Evolutionary conservation across 805 yeast genomes (phyloP).

Genomic region (Saccharomycopsis fibuligera): DNA sequence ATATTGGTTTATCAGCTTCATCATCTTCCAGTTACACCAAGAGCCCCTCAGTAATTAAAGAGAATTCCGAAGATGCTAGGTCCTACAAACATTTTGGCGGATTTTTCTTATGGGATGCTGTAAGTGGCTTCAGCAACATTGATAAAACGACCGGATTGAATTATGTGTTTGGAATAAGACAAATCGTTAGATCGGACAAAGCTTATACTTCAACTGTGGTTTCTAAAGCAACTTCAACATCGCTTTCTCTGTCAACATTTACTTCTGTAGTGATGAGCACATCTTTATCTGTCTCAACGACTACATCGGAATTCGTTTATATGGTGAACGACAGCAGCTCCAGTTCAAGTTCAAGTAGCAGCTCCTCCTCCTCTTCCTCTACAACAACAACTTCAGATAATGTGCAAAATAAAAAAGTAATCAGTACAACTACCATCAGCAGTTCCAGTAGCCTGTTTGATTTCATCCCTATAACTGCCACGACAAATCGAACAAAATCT

Average conservation of each 20-base stretch:
- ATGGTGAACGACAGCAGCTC: too few species aligned
- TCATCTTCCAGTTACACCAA: conserved; percentile 50
- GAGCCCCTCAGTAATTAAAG: conserved; percentile 24
- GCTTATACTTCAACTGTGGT: conserved; percentile 5
- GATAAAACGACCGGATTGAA: conserved; percentile 17
- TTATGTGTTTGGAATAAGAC: conserved; percentile 16
- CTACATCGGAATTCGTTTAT: too few species aligned
- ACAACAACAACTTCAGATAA: too few species aligned
- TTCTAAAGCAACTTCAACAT: conserved; percentile 2
- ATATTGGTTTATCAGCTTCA: conserved; percentile 54
- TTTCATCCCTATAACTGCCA: too few species aligned
- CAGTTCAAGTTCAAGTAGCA: too few species aligned
- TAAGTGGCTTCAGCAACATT: conserved; percentile 11
- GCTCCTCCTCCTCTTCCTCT: too few species aligned
- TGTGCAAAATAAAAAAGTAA: too few species aligned
- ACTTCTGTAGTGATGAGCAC: background rate
- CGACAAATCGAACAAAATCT: too few species aligned
- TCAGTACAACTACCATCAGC: too few species aligned
- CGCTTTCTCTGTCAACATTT: background rate
- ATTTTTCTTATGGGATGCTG: conserved; percentile 21
- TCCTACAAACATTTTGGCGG: conserved; percentile 15
- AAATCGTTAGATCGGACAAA: conserved; percentile 15
- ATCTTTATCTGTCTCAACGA: background rate
- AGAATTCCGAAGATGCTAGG: conserved; percentile 11
- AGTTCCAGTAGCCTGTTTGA: too few species aligned